Base-by-base conservation (phyloP, 169 alveolate species). In the Toxoplasma gondii region DNA sequence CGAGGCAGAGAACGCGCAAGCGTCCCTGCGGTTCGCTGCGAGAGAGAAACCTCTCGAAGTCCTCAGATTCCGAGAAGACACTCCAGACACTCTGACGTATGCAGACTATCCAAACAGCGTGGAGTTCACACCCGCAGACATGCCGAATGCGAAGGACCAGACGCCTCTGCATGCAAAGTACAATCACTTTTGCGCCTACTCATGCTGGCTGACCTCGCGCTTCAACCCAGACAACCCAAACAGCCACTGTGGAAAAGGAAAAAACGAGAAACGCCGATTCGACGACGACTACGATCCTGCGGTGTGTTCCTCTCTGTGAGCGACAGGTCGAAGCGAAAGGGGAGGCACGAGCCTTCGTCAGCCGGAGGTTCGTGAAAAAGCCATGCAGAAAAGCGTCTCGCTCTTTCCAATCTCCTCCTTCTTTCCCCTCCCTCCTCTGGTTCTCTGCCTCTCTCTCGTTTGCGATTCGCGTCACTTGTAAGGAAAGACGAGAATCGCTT, bases 161-260 rank as follows among this genome's bases (percentile, higher is more conserved):
- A 67, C 58, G 39, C 93, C 95, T 22, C 34, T 87, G 10, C 90
- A 93, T 70, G 91, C 74, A 49, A 84, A 91, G 44, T 93, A 93
- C 91, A 93, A 93, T 49, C 95, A 93, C 83, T 69, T 84, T 38
- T 93, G 95, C 58, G 74, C 95, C 70, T 93, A 93, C 54, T 78
- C 95, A 19, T 93, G 95, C 39, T 93, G 95, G 95, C 95, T 93
- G 39, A 92, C 90, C 69, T 43, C 88, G 19, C 64, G 70, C 19
- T 93, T 93, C 91, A 87, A 93, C 93, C 88, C 93, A 24, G 69
- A 78, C 1, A 88, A 93, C n/a, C 81, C 88, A 43, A 81, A 88
- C 39, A 93, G 93, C 38, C n/a, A 29, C 31, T 82, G 90, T 38
- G n/a, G n/a, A 16, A 74, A 74, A n/a, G 44, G n/a, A 12, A 0